phyloP scores from a whole-genome alignment of 139 green algal genomes.

The Chlamydomonas applanata region DNA sequence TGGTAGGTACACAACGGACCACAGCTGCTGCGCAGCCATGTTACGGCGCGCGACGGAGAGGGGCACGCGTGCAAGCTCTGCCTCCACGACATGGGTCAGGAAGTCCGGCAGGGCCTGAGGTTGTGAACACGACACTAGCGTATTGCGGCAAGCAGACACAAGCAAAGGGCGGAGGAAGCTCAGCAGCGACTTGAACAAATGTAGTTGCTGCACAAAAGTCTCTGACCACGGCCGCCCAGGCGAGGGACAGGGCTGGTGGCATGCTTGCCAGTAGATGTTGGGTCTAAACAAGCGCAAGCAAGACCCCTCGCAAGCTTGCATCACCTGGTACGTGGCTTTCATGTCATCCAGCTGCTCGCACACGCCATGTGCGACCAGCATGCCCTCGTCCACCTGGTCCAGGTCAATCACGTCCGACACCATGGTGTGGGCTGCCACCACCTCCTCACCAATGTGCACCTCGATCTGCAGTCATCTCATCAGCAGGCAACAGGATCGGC shows the following conservation, averaged over 20 bases:
- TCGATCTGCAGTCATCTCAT: neutral
- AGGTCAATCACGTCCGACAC: slow-evolving; percentile 60
- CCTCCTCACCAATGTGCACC: neutral
- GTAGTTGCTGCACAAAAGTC: no score
- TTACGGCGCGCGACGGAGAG: slow-evolving; percentile 15
- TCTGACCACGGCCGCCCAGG: no score
- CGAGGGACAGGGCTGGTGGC: no score
- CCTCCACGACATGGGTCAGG: slow-evolving; percentile 56
- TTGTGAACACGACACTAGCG: no score
- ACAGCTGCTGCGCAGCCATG: slow-evolving; percentile 44
- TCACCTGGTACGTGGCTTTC: slow-evolving; percentile 48
- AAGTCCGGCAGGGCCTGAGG: slow-evolving; percentile 56
- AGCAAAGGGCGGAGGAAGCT: no score
- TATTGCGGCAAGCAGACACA: no score
- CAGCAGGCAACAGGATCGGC: neutral
- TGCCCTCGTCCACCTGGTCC: slow-evolving; percentile 43
- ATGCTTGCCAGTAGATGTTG: no score
- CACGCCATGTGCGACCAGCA: slow-evolving; percentile 60
- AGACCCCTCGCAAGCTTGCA: no score
- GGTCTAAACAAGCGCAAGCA: no score
- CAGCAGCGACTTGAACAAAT: no score
- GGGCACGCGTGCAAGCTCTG: slow-evolving; percentile 52
- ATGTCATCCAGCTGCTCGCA: slow-evolving; percentile 72
- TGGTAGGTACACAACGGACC: slow-evolving; percentile 79
- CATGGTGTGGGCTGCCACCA: slow-evolving; percentile 18